Evolutionary conservation across 306 rosid species (phyloP).

Genomic region (Cucumis cinereus): DNA sequence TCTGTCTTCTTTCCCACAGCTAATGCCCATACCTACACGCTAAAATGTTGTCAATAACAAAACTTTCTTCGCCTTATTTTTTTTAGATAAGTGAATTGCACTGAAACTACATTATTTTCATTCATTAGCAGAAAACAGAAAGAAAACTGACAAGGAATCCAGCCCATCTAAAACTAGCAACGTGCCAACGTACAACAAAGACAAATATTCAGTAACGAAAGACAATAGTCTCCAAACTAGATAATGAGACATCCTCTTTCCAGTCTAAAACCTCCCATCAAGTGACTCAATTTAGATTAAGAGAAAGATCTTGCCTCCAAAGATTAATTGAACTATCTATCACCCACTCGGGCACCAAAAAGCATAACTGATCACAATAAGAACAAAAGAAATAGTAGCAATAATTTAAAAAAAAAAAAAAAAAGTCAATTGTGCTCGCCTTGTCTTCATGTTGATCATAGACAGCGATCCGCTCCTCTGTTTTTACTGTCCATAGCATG

Average conservation of each 20-base stretch:
- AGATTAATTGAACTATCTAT: neutral
- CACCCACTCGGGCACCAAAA: neutral
- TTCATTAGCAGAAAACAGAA: neutral
- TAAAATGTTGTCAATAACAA: conserved; percentile 14
- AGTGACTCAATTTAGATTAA: neutral
- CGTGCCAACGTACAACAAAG: neutral
- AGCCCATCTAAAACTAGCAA: neutral
- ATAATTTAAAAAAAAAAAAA: neutral
- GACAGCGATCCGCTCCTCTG: conserved; percentile 71
- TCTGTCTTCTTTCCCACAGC: conserved; percentile 84
- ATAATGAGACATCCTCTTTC: neutral
- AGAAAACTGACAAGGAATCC: neutral
- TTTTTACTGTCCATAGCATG: conserved; percentile 84
- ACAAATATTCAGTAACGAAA: neutral
- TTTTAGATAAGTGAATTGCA: neutral
- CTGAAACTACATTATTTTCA: neutral
- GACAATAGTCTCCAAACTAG: neutral
- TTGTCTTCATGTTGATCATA: conserved; percentile 91
- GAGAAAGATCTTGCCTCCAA: neutral
- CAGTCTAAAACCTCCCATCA: neutral
- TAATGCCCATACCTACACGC: conserved; percentile 78
- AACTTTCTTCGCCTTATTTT: neutral
- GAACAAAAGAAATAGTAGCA: neutral
- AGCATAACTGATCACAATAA: neutral
- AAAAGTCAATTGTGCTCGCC: conserved; percentile 24